phyloP scores from a whole-genome alignment of 75 land plant genomes.

The Cupressus sempervirens region DNA sequence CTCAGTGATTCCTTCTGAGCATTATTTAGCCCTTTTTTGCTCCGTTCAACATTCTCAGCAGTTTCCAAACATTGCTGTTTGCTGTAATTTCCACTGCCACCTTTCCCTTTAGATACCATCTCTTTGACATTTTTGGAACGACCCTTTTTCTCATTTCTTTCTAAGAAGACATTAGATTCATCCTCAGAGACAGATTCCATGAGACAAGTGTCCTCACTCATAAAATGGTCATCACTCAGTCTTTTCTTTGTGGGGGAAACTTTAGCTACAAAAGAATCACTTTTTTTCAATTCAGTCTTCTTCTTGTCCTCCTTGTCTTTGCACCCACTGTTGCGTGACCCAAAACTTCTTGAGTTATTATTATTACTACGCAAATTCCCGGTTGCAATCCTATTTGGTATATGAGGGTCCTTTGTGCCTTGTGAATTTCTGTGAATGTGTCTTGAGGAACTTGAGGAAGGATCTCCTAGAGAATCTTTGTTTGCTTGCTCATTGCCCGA shows the following conservation, averaged over 20 bases:
- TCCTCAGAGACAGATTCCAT: not conserved
- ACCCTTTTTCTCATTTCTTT: slow-evolving; percentile 5
- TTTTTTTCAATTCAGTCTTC: slow-evolving; percentile 17
- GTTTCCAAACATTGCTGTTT: slow-evolving; percentile 1
- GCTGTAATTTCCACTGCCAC: not conserved
- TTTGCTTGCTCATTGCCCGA: slow-evolving; percentile 20
- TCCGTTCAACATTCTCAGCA: slow-evolving; percentile 3
- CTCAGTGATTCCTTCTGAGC: slow-evolving; percentile 10
- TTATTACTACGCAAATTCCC: not conserved
- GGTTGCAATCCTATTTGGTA: not conserved
- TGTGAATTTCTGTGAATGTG: slow-evolving; percentile 13
- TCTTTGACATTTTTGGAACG: not conserved
- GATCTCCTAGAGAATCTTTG: slow-evolving; percentile 21
- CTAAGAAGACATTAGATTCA: not conserved
- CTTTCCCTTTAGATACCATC: not conserved
- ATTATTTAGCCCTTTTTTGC: slow-evolving; percentile 21
- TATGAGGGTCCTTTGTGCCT: not conserved
- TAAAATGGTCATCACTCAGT: slow-evolving; percentile 13
- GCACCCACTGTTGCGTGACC: not conserved
- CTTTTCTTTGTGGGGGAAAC: slow-evolving; percentile 40
- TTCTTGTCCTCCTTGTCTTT: slow-evolving; percentile 12
- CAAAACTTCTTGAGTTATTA: not conserved
- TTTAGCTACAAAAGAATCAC: slow-evolving; percentile 20
- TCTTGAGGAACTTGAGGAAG: slow-evolving; percentile 17
- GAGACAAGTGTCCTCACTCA: slow-evolving; percentile 7